Conservation (phyloP, 805 yeast species). For the Hanseniaspora lindneri region DNA sequence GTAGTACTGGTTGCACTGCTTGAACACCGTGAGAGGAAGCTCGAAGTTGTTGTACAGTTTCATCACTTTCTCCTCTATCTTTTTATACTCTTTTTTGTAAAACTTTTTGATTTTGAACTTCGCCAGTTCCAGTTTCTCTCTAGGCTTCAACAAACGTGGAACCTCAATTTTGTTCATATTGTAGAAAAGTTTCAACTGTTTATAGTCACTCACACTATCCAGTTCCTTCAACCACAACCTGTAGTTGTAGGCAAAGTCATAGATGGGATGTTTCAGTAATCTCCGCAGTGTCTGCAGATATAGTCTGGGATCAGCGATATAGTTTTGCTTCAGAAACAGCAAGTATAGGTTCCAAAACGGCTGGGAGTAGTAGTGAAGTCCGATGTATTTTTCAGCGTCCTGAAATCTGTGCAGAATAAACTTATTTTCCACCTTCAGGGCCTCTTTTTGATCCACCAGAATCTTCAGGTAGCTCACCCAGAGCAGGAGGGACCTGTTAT, state of each 20-base stretch:
- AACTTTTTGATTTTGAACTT: conserved; percentile 25
- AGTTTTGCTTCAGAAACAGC: conserved; percentile 22
- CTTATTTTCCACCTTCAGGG: conserved; percentile 19
- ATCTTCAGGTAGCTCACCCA: conserved; percentile 27
- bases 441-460: conserved; percentile 23
- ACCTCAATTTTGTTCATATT: conserved; percentile 21
- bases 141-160: conserved; percentile 8
- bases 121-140: conserved; percentile 18
- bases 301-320: conserved; percentile 14
- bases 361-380: conserved; percentile 28
- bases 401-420: conserved; percentile 25
- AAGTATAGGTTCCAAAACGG: conserved; percentile 30
- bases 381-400: conserved; percentile 26
- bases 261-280: conserved; percentile 25
- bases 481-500: conserved; percentile 25
- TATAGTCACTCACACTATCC: conserved; percentile 24
- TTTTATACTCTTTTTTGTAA: conserved; percentile 26
- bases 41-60: conserved; percentile 27
- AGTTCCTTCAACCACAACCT: conserved; percentile 26
- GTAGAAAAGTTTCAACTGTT: conserved; percentile 22
- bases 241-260: conserved; percentile 27
- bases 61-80: conserved; percentile 25
- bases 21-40: conserved; percentile 20
- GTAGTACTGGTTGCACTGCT: conserved; percentile 20
- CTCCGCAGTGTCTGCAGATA: conserved; percentile 26